Evolutionary conservation across 805 yeast genomes (phyloP), one percentile per base, ranked within the genome.

Genomic region (Brettanomyces custersianus): DNA sequence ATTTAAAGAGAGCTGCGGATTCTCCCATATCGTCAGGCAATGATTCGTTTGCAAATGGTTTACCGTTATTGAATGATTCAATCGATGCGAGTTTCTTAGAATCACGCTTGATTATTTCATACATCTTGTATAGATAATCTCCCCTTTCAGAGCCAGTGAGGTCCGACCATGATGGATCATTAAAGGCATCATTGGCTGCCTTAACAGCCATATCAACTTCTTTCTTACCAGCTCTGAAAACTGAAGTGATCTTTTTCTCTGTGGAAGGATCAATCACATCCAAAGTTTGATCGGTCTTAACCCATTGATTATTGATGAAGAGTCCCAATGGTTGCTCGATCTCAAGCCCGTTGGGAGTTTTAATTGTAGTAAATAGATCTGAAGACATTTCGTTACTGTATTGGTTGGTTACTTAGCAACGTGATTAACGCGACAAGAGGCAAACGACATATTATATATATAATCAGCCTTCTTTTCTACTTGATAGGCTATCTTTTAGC

Each of bases 161-260:
- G 23, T 59, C 57, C 36, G 67, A 60, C 77, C 81, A 74, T 12
- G 50, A 46, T 4, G 57, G 55, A 15, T 54, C 41, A 26, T 59
- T 57, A 55, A 77, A 80, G 3, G 87, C 86, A 21, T 60, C 58
- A 39, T 68, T 66, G 13, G 88, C 87, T 13, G 78, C 75, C 18
- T 70, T 65, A 13, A 79, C 87, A 3, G 88, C 88, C 40, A 58
- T 43, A 45, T 80, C 80, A 25, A 81, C 75, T 47, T 80, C 83
- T 33, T 65, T 72, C 33, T 61, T 68, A 36, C 66, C 54, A 27
- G 78, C 81, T 29, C 70, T 74, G 47, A 65, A 72, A 20, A 81
- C 78, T 16, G 71, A 65, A 24, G 75, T 63, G 35, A 80, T 67
- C 24, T 60, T 63, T 50, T 76, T 77, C 47, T 75, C 84, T 11